Conservation (phyloP, 257 asterid species). For the Capsicum chinense region DNA sequence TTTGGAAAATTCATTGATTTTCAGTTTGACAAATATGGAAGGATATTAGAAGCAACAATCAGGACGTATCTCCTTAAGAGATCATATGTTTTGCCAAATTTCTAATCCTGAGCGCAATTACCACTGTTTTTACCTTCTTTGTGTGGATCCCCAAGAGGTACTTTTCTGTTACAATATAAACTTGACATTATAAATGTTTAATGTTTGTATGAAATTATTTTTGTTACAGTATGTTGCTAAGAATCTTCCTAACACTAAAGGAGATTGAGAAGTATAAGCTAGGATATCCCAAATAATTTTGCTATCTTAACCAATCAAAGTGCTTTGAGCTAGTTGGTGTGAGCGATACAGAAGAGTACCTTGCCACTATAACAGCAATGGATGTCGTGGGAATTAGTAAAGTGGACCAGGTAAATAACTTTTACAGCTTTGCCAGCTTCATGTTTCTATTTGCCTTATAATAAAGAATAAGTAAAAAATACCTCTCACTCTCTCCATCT, state of each 20-base stretch:
- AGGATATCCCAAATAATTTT: slow-evolving; percentile 82
- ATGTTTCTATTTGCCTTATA: slow-evolving; percentile 22
- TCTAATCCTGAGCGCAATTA: slow-evolving; percentile 96
- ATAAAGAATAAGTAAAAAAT: slow-evolving; percentile 22
- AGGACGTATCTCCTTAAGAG: slow-evolving; percentile 97
- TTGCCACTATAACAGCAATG: slow-evolving; percentile 95
- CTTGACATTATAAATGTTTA: slow-evolving; percentile 7
- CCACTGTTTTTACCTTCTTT: slow-evolving; percentile 95
- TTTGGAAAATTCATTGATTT: slow-evolving; percentile 98
- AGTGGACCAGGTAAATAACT: slow-evolving; percentile 72
- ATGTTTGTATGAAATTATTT: neutral
- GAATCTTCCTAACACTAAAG: slow-evolving; percentile 51
- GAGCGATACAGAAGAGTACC: slow-evolving; percentile 87
- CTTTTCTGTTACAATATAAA: slow-evolving; percentile 34
- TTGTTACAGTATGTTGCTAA: slow-evolving; percentile 27
- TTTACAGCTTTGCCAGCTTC: slow-evolving; percentile 16
- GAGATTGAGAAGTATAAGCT: slow-evolving; percentile 82
- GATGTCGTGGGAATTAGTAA: slow-evolving; percentile 91
- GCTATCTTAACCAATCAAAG: slow-evolving; percentile 93
- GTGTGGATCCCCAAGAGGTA: slow-evolving; percentile 98
- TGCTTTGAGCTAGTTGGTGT: slow-evolving; percentile 82
- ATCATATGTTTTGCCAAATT: slow-evolving; percentile 94
- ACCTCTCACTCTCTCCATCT: neutral
- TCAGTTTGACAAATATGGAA: slow-evolving; percentile 95
- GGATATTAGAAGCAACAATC: slow-evolving; percentile 97